Base-by-base conservation (phyloP, 2,329 filamentous ascomycete species). In the Neofusicoccum sp. region DNA sequence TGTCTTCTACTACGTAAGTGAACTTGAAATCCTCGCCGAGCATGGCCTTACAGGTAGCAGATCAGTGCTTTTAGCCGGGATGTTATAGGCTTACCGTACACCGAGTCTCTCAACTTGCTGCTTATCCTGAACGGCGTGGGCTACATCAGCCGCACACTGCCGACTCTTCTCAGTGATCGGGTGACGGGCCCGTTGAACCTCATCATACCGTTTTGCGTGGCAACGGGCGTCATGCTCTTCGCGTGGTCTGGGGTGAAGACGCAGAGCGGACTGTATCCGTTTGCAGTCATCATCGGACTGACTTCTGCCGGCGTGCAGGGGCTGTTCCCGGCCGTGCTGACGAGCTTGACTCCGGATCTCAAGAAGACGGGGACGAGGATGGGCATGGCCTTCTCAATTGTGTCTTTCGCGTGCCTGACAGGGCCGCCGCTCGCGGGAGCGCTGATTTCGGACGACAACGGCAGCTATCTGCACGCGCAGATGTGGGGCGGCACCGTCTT, bases 101-200 rank as follows among this genome's bases (percentile, higher is more conserved):
- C 74, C 1, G 75, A 77, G 58, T 81, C 86, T 4, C 81, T 90
- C 56, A 83, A 88, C 68, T 73, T 91, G 6, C 77, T 91, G 11
- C 79, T 90, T 31, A 77, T 90, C 3, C 78, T 90, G 70, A 92
- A 91, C 73, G 87, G 84, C 22, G 79, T 87, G 9, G 86, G 88
- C 1, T 63, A 85, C 12, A 63, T 84, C 2, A 86, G 87, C 8
- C 84, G 88, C 0, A 64, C 89, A 9, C 66, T 86, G 0, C 87
- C 87, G 0, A 86, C 83, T 70, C 77, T 81, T 66, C 67, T 88
- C 1, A 87, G 87, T 2, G 87, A 90, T 69, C 73, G 74, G 36
- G 6, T 63, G 7, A 66, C 64, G 14, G 64, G 64, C 6, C 59
- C 60, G 1, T 33, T 65, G 22, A 65, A 66, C 22, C 45, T 62